Base-by-base conservation (phyloP, 2,329 filamentous ascomycete genomes). In the Scedosporium aurantiacum region DNA sequence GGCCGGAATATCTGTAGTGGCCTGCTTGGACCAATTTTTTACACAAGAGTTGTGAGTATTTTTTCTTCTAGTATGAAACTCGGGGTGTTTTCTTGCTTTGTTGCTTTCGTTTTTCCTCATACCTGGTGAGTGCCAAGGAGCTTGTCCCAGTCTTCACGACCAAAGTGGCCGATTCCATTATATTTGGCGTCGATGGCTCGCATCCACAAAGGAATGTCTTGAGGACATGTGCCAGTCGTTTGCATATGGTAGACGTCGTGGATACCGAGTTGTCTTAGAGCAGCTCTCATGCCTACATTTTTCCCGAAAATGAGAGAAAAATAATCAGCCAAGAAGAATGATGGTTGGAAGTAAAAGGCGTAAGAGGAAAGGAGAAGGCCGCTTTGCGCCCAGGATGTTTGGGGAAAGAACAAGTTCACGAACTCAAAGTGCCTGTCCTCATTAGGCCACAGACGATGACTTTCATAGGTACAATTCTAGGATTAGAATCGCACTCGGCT, bases 1-100 rank as follows among this genome's bases (percentile, higher is more conserved):
- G 0, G 83, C 73, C 1, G 86, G 84, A 16, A 83, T 69, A 56
- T 82, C 82, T 61, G 78, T 77, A 7, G 79, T 82, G 23, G 78
- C 78, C n/a, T 82, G 67, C 1, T 66, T 66, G 2, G 68, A 66
- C 28, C 1, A 12, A n/a, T n/a, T n/a, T 45, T 6, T 14, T 8
- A 21, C 66, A 69, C 72, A 75, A 61, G 68, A 69, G 8, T 72
- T 74, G 63, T 25, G 18, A 54, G 55, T 47, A 47, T 32, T 7
- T 32, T n/a, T 41, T 55, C 64, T 18, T 8, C 18, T 57, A 3
- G 16, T 40, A 10, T 27, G 28, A 14, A 54, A 7, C 10, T 43
- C 12, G 50, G 50, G 16, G 12, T 28, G 16, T 55, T 3, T 21
- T 10, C 47, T 16, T 23, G 8, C 23, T 54, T 10, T 12, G 10